Evolutionary conservation across 2,329 filamentous ascomycete genomes (phyloP), one percentile per base, ranked within the genome.

Genomic region (Zymoseptoria pseudotritici): DNA sequence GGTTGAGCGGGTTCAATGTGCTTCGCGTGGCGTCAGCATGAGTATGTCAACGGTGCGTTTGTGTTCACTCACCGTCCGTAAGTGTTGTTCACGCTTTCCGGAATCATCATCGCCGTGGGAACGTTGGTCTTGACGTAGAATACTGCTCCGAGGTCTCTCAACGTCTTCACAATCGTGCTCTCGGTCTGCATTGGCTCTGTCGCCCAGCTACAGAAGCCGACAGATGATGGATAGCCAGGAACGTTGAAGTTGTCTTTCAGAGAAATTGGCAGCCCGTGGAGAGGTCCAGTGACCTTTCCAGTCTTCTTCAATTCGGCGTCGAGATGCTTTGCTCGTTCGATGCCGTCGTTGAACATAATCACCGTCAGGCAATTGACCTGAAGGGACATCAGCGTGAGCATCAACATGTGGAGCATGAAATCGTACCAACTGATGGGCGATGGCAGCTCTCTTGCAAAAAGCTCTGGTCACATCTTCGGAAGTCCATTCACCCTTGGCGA

Each of bases 191-290:
- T 84, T 0, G 86, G 84, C 53, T 86, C 77, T 49, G 80, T 79
- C 3, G 86, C 83, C 59, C 87, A 80, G 0, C 81, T 80, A 0
- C 82, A 81, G 62, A 91, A 86, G 4, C 87, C 87, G 0, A 87
- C 79, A 0, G 84, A 86, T 21, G 83, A 77, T 63, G 86, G 84
- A 11, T 84, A 77, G 5, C 84, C 84, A 2, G 72, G 70, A 13
- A 88, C 74, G 60, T 88, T 81, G 76, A 89, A 86, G 68, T 86
- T 85, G 73, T 90, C 87, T 68, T 91, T 91, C 53, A 91, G 78
- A 0, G 85, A 83, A 54, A 88, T 76, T 0, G 85, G 84, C 0
- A 88, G 60, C 70, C 86, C 88, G 71, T 90, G 87, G 1, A 91
- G 78, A 1, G 87, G 86, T 0, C 88, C 88, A 46, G 80, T 73